Conservation (phyloP, 129 eudicot species). For the Flaveria linearis region DNA sequence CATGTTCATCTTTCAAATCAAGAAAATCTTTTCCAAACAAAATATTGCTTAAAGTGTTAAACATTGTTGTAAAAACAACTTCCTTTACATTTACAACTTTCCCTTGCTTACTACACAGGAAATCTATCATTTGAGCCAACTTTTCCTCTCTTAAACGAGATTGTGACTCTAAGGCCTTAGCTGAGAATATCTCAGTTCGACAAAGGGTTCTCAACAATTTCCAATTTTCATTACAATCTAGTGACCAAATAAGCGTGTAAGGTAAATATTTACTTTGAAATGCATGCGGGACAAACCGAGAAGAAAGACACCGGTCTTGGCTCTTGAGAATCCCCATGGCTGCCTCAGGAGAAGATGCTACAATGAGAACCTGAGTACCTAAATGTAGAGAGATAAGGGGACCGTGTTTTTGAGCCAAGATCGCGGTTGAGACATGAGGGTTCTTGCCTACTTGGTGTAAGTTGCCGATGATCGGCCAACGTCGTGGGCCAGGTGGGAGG, state of each 20-base stretch:
- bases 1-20: constrained; percentile 19
- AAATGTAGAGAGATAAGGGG: constrained; percentile 32
- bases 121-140: constrained; percentile 23
- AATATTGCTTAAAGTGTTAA: constrained; percentile 30
- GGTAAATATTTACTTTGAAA: not conserved
- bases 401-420: constrained; percentile 29
- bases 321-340: constrained; percentile 36
- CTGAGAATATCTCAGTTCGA: constrained; percentile 28
- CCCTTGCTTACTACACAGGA: constrained; percentile 24
- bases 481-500: constrained; percentile 37
- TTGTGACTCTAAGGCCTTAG: constrained; percentile 36
- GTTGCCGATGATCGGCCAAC: constrained; percentile 38
- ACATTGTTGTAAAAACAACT: constrained; percentile 36
- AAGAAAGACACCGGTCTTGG: constrained; percentile 30
- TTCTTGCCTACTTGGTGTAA: constrained; percentile 29
- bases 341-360: constrained; percentile 35
- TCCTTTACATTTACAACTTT: constrained; percentile 33
- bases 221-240: constrained; percentile 31
- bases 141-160: constrained; percentile 26
- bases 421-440: constrained; percentile 31
- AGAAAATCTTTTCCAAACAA: constrained; percentile 22
- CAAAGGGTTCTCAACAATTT: constrained; percentile 29
- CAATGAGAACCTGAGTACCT: constrained; percentile 33
- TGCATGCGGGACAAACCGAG: constrained; percentile 24
- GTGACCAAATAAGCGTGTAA: constrained; percentile 24